These are phyloP conservation scores for Suhomyces kunorum DNA, from an alignment of 1,139 yeast genomes.

Conservation along the genomic window DNA sequence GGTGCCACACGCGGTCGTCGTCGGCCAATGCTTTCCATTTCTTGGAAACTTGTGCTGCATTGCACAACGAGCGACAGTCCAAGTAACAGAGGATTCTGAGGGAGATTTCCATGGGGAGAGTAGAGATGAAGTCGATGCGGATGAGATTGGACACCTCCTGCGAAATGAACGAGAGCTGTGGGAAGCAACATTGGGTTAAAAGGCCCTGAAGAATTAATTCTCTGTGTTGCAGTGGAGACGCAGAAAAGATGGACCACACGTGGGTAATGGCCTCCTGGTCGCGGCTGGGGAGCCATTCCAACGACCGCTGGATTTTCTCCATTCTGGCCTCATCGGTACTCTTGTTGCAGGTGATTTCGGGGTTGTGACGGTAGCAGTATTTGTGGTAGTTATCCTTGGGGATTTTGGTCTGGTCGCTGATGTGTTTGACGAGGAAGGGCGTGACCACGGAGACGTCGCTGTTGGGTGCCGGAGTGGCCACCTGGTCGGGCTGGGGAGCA, in stretches of 20 bases:
- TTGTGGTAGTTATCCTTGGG: conserved; percentile 56
- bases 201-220: conserved; percentile 79
- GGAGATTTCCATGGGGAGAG: conserved; percentile 82
- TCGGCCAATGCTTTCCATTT: conserved; percentile 89
- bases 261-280: conserved; percentile 74
- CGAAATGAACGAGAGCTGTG: conserved; percentile 82
- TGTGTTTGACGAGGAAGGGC: conserved; percentile 48
- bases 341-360: conserved; percentile 73
- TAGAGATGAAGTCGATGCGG: conserved; percentile 82
- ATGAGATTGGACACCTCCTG: conserved; percentile 77
- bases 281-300: conserved; percentile 58
- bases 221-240: conserved; percentile 69
- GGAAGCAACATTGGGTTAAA: conserved; percentile 89
- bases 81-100: conserved; percentile 82
- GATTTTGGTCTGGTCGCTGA: conserved; percentile 42
- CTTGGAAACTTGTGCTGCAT: conserved; percentile 88
- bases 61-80: conserved; percentile 88
- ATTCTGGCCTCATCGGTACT: conserved; percentile 67
- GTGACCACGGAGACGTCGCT: conserved; percentile 40
- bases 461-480: not conserved
- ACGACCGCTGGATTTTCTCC: conserved; percentile 58
- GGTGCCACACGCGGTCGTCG: conserved; percentile 97
- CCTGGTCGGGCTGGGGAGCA: not conserved
- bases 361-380: conserved; percentile 91
- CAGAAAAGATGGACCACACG: conserved; percentile 77